A percentile compares a stretch with the other conserved stretches of the same genome.
Evolutionary conservation across 116 monocot species (phyloP).

Genomic region (Phalaenopsis hybrid): DNA sequence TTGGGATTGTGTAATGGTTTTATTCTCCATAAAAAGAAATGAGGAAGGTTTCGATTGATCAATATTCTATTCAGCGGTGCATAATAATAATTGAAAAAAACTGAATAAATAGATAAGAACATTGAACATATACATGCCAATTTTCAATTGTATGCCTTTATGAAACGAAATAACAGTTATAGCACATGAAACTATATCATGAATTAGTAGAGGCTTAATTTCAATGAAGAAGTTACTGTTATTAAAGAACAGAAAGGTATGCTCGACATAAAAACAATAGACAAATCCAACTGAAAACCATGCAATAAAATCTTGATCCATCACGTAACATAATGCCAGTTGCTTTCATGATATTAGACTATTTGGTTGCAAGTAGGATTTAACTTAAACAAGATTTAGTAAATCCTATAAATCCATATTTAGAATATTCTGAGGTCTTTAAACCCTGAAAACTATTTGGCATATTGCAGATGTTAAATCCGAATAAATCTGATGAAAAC

Average conservation of each 20-base stretch:
- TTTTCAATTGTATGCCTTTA: background rate
- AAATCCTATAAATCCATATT: no score
- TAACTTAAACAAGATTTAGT: no score
- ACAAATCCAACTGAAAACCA: background rate
- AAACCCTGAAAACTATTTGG: no score
- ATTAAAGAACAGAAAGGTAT: no score
- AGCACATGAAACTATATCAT: no score
- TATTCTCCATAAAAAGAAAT: background rate
- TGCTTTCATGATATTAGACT: background rate
- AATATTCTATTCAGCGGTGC: background rate
- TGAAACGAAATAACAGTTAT: background rate
- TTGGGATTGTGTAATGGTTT: background rate
- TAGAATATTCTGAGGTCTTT: no score
- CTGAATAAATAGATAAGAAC: background rate
- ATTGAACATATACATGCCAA: no score
- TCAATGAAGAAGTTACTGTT: no score
- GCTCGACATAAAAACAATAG: background rate
- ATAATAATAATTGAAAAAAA: background rate
- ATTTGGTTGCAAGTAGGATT: no score
- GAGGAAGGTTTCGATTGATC: background rate
- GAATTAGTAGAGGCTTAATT: no score
- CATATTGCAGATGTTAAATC: no score
- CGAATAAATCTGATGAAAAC: no score
- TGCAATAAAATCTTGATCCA: background rate
- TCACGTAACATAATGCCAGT: background rate